Evolutionary conservation across 2,329 filamentous ascomycete species (phyloP).

Genomic region (Aureobasidium sp.): DNA sequence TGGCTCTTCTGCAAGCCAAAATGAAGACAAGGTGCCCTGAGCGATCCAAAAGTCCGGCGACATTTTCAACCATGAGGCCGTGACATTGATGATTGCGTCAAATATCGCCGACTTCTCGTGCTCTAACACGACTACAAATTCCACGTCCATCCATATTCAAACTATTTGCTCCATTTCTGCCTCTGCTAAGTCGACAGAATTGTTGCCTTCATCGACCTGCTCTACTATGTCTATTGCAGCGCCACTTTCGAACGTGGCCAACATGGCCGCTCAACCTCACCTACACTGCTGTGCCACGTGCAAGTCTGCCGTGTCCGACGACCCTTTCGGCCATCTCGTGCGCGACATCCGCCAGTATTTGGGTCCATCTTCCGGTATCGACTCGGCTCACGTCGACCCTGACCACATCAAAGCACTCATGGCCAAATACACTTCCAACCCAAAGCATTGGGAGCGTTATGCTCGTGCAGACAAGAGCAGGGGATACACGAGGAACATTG

Average conservation of each 20-base stretch:
- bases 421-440: constrained; percentile 62
- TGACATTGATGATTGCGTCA: neutral
- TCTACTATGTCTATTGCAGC: neutral
- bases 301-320: neutral
- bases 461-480: constrained; percentile 63
- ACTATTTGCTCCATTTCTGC: neutral
- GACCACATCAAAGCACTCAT: constrained; percentile 65
- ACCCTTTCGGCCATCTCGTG: constrained; percentile 62
- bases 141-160: neutral
- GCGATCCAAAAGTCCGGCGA: neutral
- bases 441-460: constrained; percentile 66
- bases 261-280: neutral
- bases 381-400: constrained; percentile 74
- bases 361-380: constrained; percentile 73
- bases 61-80: neutral
- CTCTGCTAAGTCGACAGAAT: neutral
- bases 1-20: neutral
- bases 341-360: constrained; percentile 65
- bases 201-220: too few species aligned
- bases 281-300: constrained; percentile 6
- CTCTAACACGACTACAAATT: neutral
- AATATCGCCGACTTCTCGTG: constrained; percentile 10
- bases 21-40: neutral
- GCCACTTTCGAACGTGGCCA: neutral
- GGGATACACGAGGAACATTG: constrained; percentile 79